A percentile compares a stretch with the other conserved stretches of the same genome.
These are phyloP conservation scores for Penicillium alfredii DNA, from an alignment of 495 filamentous ascomycete species.

Conservation along the genomic window DNA sequence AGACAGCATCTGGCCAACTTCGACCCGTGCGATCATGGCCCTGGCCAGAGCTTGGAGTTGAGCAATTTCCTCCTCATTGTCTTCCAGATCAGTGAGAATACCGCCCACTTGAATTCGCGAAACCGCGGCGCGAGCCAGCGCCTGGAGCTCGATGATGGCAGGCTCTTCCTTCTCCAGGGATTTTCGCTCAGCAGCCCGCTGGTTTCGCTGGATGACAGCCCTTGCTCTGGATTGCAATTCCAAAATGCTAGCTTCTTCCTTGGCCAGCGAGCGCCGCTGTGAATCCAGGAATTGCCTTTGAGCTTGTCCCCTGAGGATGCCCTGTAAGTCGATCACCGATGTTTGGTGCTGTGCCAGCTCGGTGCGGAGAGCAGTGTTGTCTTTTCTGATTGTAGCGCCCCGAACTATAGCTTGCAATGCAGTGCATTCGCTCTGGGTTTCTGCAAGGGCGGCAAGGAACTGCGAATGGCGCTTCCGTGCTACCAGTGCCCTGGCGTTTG, in stretches of 20 bases:
- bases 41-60: constrained; percentile 67
- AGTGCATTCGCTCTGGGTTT: constrained; percentile 20
- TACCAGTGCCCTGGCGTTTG: constrained; percentile 34
- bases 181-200: constrained; percentile 42
- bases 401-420: constrained; percentile 40
- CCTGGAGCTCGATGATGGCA: constrained; percentile 62
- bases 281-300: constrained; percentile 32
- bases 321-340: constrained; percentile 29
- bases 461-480: constrained; percentile 25
- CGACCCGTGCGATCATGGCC: constrained; percentile 69
- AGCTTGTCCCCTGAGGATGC: constrained; percentile 25
- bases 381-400: constrained; percentile 29
- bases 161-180: constrained; percentile 53
- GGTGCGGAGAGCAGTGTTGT: constrained; percentile 19
- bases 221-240: constrained; percentile 44
- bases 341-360: constrained; percentile 26
- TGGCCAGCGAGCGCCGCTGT: constrained; percentile 26
- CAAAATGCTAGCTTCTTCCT: constrained; percentile 30
- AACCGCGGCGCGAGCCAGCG: constrained; percentile 66
- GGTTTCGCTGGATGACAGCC: constrained; percentile 40
- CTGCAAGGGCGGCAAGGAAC: constrained; percentile 27
- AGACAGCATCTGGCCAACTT: constrained; percentile 61
- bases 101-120: constrained; percentile 64
- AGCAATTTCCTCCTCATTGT: constrained; percentile 66
- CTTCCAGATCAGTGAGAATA: constrained; percentile 69